Base-by-base conservation (phyloP, 2,329 filamentous ascomycete species). In the Aureobasidium sp. region DNA sequence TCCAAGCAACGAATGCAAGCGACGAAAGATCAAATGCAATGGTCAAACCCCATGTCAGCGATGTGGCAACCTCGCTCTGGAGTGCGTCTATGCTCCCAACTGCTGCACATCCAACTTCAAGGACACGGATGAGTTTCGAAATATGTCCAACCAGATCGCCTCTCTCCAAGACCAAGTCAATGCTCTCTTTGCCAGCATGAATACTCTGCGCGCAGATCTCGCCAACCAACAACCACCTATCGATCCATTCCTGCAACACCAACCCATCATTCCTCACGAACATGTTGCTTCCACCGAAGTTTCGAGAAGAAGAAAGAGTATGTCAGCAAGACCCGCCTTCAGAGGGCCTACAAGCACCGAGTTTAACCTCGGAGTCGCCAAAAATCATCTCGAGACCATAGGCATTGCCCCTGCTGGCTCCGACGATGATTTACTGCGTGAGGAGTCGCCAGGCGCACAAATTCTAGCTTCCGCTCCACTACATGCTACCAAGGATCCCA, bases 61-160 rank as follows among this genome's bases (percentile, higher is more conserved):
- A 66, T 87, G 85, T 72, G 84, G 84, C 29, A 86, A 86, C 72
- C 76, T 87, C 61, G 80, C 78, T 63, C 77, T 87, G 63, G 84
- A 86, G 70, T 87, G 83, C 70, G 75, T 84, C 63, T 87, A 87
- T 76, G 82, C 84, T 64, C 84, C 84, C 5, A 87, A 87, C 69
- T 87, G 85, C 76, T 87, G 84, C 73, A 79, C 75, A 65, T 92
- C 85, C 78, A 91, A 84, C 74, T 91, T 96, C 81, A 94, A 93
- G 74, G 92, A 97, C 70, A 91, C 91, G 51, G 90, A 95, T 10
- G 92, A 97, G 73, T 97, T 91, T 79, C 89, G 86, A 70, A 83
- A 86, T 41, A 91, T 97, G 86, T 84, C 85, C 61, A 79, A 82
- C 37, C 88, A 94, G 67, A 84, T 97, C 63, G 78, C 79, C 12